Evolutionary conservation across 345 rosid species (phyloP).

Genomic region (Angophora floribunda): DNA sequence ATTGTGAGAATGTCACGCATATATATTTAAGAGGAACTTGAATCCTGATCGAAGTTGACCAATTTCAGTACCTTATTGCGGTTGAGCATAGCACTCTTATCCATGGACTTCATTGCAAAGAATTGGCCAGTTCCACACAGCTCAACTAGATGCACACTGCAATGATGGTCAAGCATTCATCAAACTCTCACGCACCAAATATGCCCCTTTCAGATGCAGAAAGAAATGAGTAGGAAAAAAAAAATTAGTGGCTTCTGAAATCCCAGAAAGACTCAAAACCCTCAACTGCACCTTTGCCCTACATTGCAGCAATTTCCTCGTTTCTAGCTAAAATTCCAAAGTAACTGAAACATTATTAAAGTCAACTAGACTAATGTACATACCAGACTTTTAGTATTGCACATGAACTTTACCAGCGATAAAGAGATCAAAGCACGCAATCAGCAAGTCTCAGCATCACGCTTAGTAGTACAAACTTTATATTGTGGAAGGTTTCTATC

Average conservation of each 20-base stretch:
- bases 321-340: not conserved
- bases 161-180: not conserved
- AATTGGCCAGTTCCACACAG: conserved; percentile 54
- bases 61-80: conserved; percentile 63
- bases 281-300: not conserved
- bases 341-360: not conserved
- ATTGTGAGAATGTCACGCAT: not conserved
- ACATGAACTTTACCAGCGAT: not conserved
- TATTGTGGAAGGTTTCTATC: not conserved
- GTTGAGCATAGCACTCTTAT: conserved; percentile 80
- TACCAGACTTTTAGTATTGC: not conserved
- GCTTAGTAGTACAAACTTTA: not conserved
- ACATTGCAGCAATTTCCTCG: not conserved
- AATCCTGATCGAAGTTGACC: not conserved
- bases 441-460: not conserved
- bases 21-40: not conserved
- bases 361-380: not conserved
- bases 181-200: not conserved
- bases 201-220: not conserved
- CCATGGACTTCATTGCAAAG: conserved; percentile 99
- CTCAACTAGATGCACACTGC: conserved; percentile 91
- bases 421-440: not conserved
- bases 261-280: not conserved
- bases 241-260: not conserved
- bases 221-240: not conserved